Conservation (phyloP, 352 stramenopile genomes). For the Peronosclerospora sorghi region DNA sequence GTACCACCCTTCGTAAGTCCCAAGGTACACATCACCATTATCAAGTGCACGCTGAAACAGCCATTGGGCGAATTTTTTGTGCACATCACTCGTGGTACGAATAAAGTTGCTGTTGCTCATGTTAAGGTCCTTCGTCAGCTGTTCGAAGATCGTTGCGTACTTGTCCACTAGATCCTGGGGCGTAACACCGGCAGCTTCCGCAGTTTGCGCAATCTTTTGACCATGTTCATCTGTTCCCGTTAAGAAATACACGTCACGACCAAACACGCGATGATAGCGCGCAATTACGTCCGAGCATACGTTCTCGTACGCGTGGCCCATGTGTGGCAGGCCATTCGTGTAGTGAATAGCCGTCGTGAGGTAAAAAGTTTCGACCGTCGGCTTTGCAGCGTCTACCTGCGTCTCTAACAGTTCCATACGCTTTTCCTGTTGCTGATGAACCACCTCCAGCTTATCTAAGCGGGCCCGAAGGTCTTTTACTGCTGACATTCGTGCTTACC, state of each 20-base stretch:
- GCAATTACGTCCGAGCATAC: conserved; percentile 94
- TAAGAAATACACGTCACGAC: conserved; percentile 76
- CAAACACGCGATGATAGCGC: conserved; percentile 89
- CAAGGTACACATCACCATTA: conserved; percentile 95
- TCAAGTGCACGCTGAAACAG: conserved; percentile 88
- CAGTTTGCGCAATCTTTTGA: conserved; percentile 98
- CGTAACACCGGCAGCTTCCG: no score
- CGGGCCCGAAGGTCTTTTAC: conserved; percentile 24
- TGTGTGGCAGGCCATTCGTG: conserved; percentile 94
- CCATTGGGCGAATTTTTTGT: conserved; percentile 92
- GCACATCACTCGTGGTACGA: conserved; percentile 90
- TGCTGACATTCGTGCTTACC: conserved; percentile 7
- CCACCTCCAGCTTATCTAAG: conserved; percentile 33
- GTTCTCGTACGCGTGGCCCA: conserved; percentile 98
- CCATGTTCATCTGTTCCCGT: conserved; percentile 96
- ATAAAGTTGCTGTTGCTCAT: conserved; percentile 90
- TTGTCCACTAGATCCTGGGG: conserved; percentile 95
- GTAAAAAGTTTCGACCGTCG: conserved; percentile 85
- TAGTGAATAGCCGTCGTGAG: conserved; percentile 99
- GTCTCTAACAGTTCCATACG: conserved; percentile 19
- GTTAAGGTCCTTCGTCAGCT: conserved; percentile 78
- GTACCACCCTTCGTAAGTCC: conserved; percentile 97
- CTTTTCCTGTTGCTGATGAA: conserved; percentile 33
- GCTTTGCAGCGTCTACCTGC: conserved; percentile 24
- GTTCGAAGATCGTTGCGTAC: conserved; percentile 83